Evolutionary conservation across 2,329 filamentous ascomycete genomes (phyloP).

Genomic region (Claviceps spartinae): DNA sequence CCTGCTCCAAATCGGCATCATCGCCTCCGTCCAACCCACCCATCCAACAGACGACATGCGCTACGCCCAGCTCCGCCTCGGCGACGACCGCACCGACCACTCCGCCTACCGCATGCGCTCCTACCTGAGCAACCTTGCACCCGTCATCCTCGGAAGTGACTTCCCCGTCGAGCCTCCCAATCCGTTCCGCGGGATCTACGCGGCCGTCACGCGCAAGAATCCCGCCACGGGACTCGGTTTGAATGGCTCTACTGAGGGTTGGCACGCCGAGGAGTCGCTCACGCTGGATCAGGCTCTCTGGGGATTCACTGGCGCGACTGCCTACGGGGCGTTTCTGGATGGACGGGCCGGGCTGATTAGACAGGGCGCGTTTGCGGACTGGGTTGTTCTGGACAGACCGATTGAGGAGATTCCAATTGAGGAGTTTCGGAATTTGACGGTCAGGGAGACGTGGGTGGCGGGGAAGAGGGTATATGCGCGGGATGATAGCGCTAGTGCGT

Average conservation of each 20-base stretch:
- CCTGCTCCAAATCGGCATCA: conserved; percentile 44
- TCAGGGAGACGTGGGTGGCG: conserved; percentile 56
- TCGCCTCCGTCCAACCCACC: conserved; percentile 58
- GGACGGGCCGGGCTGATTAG: conserved; percentile 44
- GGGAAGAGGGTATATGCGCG: conserved; percentile 35
- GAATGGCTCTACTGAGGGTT: conserved; percentile 35
- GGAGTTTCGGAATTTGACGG: conserved; percentile 36
- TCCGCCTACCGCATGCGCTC: conserved; percentile 56
- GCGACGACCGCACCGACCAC: conserved; percentile 33
- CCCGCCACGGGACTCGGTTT: conserved; percentile 41
- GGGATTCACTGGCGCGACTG: conserved; percentile 48
- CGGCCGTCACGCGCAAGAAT: conserved; percentile 47
- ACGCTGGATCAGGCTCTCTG: conserved; percentile 43
- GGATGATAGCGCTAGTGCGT: too few relatives aligned
- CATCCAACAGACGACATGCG: conserved; percentile 60
- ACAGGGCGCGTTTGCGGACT: conserved; percentile 51
- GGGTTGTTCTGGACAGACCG: conserved; percentile 52
- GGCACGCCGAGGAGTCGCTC: conserved; percentile 46
- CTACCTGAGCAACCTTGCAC: conserved; percentile 33
- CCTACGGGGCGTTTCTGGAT: conserved; percentile 46
- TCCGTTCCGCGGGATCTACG: conserved; percentile 56
- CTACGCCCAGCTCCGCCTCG: conserved; percentile 49
- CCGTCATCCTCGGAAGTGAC: conserved; percentile 49
- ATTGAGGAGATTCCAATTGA: conserved; percentile 37
- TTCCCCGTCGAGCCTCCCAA: conserved; percentile 59